Evolutionary conservation across 345 rosid genomes (phyloP).

Genomic region (Salix caprea): DNA sequence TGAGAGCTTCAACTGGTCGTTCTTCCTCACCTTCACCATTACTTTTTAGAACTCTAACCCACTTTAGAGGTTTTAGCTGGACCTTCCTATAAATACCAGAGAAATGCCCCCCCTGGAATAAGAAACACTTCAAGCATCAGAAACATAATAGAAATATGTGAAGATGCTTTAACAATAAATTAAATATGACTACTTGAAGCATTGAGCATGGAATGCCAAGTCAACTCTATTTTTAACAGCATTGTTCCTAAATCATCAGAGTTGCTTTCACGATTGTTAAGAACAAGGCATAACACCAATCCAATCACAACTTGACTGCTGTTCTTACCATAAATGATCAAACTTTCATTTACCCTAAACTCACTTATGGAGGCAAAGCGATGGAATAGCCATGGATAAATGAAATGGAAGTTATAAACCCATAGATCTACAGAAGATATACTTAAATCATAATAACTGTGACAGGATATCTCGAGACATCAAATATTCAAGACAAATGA

Average conservation of each 20-base stretch:
- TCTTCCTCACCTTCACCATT: constrained; percentile 96
- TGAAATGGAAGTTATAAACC: background rate
- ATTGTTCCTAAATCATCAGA: background rate
- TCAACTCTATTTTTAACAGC: background rate
- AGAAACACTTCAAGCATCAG: constrained; percentile 14
- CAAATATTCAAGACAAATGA: constrained; percentile 7
- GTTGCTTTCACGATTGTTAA: background rate
- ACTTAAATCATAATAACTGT: background rate
- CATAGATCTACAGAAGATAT: background rate
- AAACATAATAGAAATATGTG: background rate
- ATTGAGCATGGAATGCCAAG: background rate
- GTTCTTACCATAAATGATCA: background rate
- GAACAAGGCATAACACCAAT: background rate
- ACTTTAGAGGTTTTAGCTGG: constrained; percentile 89
- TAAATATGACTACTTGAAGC: background rate
- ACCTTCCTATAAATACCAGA: constrained; percentile 99
- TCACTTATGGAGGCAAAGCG: background rate
- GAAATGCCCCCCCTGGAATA: constrained; percentile 89
- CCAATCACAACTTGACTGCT: background rate
- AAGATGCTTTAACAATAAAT: background rate
- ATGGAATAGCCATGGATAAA: background rate
- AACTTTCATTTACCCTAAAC: background rate
- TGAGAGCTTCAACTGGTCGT: constrained; percentile 91
- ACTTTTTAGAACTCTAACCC: constrained; percentile 70
- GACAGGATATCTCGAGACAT: background rate